Evolutionary conservation across 2,329 filamentous ascomycete species (phyloP), one percentile per base, ranked within the genome.

Genomic region (Akanthomyces dipterigenus): DNA sequence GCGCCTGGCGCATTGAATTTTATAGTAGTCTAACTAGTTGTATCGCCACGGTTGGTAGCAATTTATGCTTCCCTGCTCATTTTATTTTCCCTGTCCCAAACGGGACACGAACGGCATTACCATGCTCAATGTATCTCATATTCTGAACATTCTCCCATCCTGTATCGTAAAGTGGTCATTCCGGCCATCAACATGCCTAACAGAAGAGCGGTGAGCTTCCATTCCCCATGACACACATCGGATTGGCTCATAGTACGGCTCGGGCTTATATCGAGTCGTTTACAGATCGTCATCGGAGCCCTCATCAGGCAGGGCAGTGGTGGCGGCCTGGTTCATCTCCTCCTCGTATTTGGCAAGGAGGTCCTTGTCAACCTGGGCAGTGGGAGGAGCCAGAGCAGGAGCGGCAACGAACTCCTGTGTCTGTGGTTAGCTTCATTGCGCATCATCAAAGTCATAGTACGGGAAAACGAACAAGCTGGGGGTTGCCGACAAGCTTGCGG

Each of bases 401-500:
- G 91, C 93, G 71, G 95, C 95, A 71, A 98, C 93, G 74, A 99
- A 98, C 78, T 98, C 93, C 91, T 96, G 40, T 34, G n/a, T 38
- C 11, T 34, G 9, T 31, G 24, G 50, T 59, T 61, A 68, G 76
- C 68, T 76, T 71, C 48, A 63, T 55, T 4, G 31, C n/a, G 40
- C 43, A 14, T 18, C 53, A 34, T 8, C 24, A 40, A 28, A 16
- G 28, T 20, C 43, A 54, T n/a, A 40, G 11, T 24, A 31, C 8
- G 42, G 46, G 31, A 31, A 3, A 54, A 66, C 67, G 55, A 65
- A 66, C 64, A 54, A 70, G 66, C 54, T 66, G 63, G 72, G 91
- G 83, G 85, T 98, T 98, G 79, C 93, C 95, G 71, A 96, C 93
- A 63, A 99, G 88, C 88, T 99, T 99, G 78, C 95, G 88, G 70